phyloP scores from a whole-genome alignment of 371 early-diverging fungal genomes.

The Zopfochytrium polystomum region DNA sequence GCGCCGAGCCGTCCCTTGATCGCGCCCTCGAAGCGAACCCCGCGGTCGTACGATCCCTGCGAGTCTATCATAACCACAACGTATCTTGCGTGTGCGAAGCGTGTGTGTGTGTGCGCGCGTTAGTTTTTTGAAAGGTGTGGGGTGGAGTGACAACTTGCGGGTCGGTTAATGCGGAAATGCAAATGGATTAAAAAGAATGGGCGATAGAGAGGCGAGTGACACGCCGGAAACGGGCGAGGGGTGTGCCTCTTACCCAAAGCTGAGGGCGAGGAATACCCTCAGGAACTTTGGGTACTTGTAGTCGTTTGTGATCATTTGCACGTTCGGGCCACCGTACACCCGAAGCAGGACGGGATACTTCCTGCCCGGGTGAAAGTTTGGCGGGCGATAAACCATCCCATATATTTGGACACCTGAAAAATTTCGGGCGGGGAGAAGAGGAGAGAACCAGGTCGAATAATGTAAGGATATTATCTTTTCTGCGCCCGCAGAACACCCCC shows the following conservation, averaged over 20 bases:
- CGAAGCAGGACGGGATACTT: constrained; percentile 35
- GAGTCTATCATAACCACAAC: constrained; percentile 73
- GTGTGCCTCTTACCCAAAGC: constrained; percentile 51
- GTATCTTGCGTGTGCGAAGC: no score
- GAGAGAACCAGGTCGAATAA: background rate
- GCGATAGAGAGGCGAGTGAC: background rate
- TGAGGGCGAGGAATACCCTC: constrained; percentile 60
- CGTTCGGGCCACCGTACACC: constrained; percentile 43
- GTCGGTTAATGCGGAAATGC: no score
- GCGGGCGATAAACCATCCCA: constrained; percentile 66
- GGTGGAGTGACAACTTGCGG: no score
- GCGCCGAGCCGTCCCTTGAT: constrained; percentile 55
- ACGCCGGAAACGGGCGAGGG: background rate
- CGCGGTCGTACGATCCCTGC: constrained; percentile 70
- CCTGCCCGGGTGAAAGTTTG: constrained; percentile 15
- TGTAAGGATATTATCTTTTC: no score
- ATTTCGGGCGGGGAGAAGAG: background rate
- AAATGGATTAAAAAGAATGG: background rate
- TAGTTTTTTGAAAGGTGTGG: no score
- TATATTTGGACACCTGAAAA: constrained; percentile 49
- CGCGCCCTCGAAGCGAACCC: constrained; percentile 62
- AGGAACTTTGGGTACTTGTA: constrained; percentile 63
- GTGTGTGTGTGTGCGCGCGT: no score
- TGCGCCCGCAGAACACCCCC: no score
- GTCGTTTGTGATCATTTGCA: constrained; percentile 67